Percentiles rank a stretch among this genome's conserved stretches.
These are phyloP conservation scores for Cetradonia linearis DNA, from an alignment of 495 filamentous ascomycete genomes.

Conservation along the genomic window DNA sequence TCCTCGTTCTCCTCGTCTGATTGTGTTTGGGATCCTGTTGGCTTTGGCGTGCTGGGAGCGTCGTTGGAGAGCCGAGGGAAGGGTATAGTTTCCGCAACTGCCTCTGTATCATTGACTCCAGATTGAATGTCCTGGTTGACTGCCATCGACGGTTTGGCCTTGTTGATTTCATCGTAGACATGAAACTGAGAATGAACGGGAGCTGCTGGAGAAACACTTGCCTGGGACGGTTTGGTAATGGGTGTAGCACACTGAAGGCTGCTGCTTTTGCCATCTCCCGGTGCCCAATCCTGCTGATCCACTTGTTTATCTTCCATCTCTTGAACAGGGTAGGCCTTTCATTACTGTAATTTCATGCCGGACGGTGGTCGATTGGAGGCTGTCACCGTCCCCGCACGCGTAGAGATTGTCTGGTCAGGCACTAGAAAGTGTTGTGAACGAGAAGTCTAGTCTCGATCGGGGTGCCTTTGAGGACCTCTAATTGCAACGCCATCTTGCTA, in stretches of 20 bases:
- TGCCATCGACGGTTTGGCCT: not conserved
- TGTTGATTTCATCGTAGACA: not conserved
- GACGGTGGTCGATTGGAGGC: not conserved
- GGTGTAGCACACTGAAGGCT: not conserved
- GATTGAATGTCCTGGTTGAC: not conserved
- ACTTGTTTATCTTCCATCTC: constrained; percentile 6
- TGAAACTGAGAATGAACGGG: not conserved
- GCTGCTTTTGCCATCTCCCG: not conserved
- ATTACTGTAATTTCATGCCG: not conserved
- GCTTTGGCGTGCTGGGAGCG: constrained; percentile 27
- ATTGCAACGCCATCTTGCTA: too few relatives aligned
- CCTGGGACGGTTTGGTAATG: not conserved
- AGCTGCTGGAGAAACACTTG: not conserved
- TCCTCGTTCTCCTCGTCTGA: constrained; percentile 58
- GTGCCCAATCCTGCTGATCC: not conserved
- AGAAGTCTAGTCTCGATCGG: too few relatives aligned
- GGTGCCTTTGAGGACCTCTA: too few relatives aligned
- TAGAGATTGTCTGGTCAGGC: too few relatives aligned
- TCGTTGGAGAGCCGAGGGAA: constrained; percentile 33
- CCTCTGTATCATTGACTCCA: not conserved
- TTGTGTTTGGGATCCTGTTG: constrained; percentile 23
- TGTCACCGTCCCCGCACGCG: too few relatives aligned
- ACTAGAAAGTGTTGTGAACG: too few relatives aligned
- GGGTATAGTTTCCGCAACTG: not conserved
- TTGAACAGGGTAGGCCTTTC: not conserved